These are phyloP conservation scores for Blastobotrys ciferrii DNA, from an alignment of 1,139 yeast species.

Conservation along the genomic window DNA sequence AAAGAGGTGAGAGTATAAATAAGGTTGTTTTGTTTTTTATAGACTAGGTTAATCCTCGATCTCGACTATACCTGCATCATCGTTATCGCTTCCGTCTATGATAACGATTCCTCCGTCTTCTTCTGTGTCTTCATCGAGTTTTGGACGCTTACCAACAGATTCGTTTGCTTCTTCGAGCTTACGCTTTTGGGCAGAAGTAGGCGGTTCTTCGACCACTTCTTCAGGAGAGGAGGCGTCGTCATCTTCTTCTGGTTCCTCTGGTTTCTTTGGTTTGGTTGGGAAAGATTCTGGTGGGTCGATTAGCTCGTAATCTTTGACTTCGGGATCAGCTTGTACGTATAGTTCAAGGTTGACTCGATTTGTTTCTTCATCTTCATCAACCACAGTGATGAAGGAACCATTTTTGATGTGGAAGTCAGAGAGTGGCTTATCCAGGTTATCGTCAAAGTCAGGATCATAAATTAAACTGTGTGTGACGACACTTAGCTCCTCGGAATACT, in stretches of 20 bases:
- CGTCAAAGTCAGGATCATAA: constrained; percentile 88
- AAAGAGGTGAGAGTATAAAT: neutral
- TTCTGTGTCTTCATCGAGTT: constrained; percentile 25
- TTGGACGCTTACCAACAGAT: constrained; percentile 13
- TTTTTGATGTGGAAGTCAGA: constrained; percentile 53
- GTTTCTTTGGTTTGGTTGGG: constrained; percentile 18
- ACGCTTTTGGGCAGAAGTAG: constrained; percentile 12
- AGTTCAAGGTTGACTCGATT: constrained; percentile 63
- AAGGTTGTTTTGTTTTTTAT: neutral
- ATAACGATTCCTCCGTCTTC: constrained; percentile 23
- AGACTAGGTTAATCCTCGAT: constrained; percentile 23
- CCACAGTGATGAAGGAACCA: constrained; percentile 64
- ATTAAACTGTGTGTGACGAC: constrained; percentile 63
- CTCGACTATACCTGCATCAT: constrained; percentile 32
- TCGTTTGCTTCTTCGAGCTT: constrained; percentile 8
- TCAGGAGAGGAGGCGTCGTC: constrained; percentile 8
- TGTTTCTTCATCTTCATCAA: constrained; percentile 72
- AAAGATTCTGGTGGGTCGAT: constrained; percentile 19
- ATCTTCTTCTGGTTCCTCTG: neutral
- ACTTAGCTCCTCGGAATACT: constrained; percentile 64
- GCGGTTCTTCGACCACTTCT: constrained; percentile 9
- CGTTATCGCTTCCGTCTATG: constrained; percentile 21
- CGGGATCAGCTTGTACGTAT: constrained; percentile 39
- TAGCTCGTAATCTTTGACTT: constrained; percentile 17
- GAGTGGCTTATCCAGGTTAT: constrained; percentile 55